Base-by-base conservation (phyloP, 257 asterid genomes). In the Paulownia fortunei region DNA sequence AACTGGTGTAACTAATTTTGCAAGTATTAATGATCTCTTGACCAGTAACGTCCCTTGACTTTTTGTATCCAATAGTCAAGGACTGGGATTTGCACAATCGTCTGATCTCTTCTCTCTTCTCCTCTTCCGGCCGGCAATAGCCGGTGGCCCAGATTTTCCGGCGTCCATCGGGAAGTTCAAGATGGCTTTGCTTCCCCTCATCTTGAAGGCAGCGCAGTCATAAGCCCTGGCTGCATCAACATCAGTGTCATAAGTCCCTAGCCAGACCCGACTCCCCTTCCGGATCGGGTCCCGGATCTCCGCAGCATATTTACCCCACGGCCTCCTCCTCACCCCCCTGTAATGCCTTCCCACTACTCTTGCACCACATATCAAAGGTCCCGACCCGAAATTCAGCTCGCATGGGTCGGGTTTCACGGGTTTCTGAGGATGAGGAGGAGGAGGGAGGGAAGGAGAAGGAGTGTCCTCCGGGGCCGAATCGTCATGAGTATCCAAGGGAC, bases 301-400 rank as follows among this genome's bases (percentile, higher is more conserved):
- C 21, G 98, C 97, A 0, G 98, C 98, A 10, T 80, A 93, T 67
- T 92, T 93, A 9, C 98, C 98, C 98, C 98, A 93, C 39, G 98
- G 97, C 83, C 98, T 80, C 85, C 87, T 87, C 83, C 98, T 83
- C 0, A 93, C 98, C 4, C 98, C 98, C 80, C 98, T 80, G 86
- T 81, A 91, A 12, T 56, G 81, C 87, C 81, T 85, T 36, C 72
- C 70, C 72, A 3, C n/a, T n/a, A n/a, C 34, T 77, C 23, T 83
- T 2, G 24, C 21, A n/a, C 55, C 52, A 52, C 11, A 2, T 19
- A n/a, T 46, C 32, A 9, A 16, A 3, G 5, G 62, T 2, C 11
- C 76, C 79, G 77, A 52, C 36, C 65, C 73, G 18, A 18, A 30
- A 36, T 4, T 30, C 46, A 51, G 19, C 52, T 63, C 77, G 59